Evolutionary conservation across 2,329 filamentous ascomycete genomes (phyloP), one percentile per base, ranked within the genome.

Genomic region (Gaeumannomyces sp.): DNA sequence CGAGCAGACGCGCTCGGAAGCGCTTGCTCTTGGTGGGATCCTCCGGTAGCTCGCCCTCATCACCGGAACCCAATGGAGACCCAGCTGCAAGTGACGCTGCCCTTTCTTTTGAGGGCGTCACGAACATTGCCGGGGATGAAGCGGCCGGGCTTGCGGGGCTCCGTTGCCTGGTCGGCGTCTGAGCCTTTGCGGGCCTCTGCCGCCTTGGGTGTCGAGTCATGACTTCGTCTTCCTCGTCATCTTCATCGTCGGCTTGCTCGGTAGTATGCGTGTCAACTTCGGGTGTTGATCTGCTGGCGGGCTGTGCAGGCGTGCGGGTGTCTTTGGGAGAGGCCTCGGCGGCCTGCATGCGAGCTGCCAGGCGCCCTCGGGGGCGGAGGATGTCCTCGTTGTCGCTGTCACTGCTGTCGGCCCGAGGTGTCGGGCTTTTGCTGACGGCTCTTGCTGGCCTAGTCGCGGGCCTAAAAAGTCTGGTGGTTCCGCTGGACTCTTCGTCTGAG

Each of bases 1-100:
- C 85, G 60, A 87, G 86, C 14, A 95, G 84, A 0, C 96, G 83
- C 10, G 89, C 89, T 67, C 87, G 80, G 71, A 96, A 88, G 6
- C 89, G 85, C 57, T 84, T 80, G 61, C 86, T 83, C 66, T 82
- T 78, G 64, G 76, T 67, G 14, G 77, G 77, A 64, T 76, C 66
- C 31, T 76, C 67, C 7, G 84, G 80, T 1, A 85, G 65, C 8
- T 84, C 81, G 13, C 85, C 83, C 3, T 76, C 79, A 60, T 76
- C 78, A 2, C 74, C 74, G 57, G 76, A 79, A 53, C 76, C 72
- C 25, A 69, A 71, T 70, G 57, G 72, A 70, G 56, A 71, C 65
- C 64, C 67, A 64, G 65, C 66, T 62, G 64, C 25, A 64, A 57
- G 57, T 8, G 57, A 27, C 74, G 72, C 68, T 70, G 76, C 59